Evolutionary conservation across 495 filamentous ascomycete species (phyloP).

Genomic region (Penicillium salamii): DNA sequence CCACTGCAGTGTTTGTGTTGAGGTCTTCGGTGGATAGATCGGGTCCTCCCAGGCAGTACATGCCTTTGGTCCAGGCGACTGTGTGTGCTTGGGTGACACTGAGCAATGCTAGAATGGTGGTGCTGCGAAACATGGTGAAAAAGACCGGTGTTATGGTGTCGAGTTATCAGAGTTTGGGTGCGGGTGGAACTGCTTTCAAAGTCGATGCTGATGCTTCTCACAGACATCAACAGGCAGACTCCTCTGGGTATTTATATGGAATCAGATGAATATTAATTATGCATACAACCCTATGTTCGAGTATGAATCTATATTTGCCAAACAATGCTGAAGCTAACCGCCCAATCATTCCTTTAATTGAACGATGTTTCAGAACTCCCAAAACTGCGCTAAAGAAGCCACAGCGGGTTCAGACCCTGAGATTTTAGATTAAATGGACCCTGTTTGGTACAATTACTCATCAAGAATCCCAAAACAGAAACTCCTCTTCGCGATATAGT

Average conservation of each 20-base stretch:
- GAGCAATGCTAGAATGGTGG: background rate
- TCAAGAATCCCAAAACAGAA: background rate
- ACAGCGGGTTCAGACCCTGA: background rate
- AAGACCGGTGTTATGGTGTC: too few relatives aligned
- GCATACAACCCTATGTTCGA: background rate
- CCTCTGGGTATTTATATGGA: background rate
- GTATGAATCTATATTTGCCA: background rate
- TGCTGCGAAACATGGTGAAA: background rate
- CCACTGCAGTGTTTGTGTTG: slow-evolving; percentile 43
- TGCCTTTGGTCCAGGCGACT: slow-evolving; percentile 44
- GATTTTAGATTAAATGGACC: background rate
- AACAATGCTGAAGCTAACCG: background rate
- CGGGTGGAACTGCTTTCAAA: too few relatives aligned
- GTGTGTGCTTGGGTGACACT: slow-evolving; percentile 39
- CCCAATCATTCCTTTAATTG: background rate
- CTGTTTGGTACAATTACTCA: background rate
- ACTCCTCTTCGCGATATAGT: background rate
- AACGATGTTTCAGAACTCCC: background rate
- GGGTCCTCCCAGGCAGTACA: slow-evolving; percentile 45
- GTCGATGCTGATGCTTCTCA: background rate
- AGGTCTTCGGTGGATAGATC: slow-evolving; percentile 24
- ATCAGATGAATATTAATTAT: background rate
- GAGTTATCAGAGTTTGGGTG: too few relatives aligned
- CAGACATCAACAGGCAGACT: background rate
- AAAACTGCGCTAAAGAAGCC: background rate